phyloP scores from a whole-genome alignment of 352 stramenopile genomes.

The Phytophthora cactorum region DNA sequence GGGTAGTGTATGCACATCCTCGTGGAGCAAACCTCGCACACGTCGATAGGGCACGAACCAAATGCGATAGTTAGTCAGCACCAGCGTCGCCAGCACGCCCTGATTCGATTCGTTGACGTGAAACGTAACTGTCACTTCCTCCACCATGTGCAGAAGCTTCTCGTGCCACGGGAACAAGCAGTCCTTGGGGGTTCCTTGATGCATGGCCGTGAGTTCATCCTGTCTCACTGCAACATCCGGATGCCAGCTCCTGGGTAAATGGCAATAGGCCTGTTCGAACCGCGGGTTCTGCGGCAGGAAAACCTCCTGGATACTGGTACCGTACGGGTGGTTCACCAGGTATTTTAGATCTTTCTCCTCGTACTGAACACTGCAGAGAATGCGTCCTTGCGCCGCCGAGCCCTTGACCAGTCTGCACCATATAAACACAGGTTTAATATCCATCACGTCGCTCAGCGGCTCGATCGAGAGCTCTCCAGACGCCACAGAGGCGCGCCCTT shows the following conservation, averaged over 20 bases:
- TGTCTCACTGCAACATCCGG: conserved; percentile 68
- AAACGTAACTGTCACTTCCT: conserved; percentile 89
- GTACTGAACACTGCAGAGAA: conserved; percentile 79
- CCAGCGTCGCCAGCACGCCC: conserved; percentile 77
- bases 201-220: conserved; percentile 71
- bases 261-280: conserved; percentile 78
- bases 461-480: conserved; percentile 18
- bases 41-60: conserved; percentile 87
- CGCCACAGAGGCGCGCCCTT: conserved; percentile 27
- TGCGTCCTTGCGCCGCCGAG: conserved; percentile 54
- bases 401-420: conserved; percentile 81
- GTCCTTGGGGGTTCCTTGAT: conserved; percentile 70
- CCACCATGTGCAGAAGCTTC: conserved; percentile 85
- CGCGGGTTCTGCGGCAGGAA: conserved; percentile 83
- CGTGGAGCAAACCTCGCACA: conserved; percentile 75
- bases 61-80: conserved; percentile 85
- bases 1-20: conserved; percentile 85
- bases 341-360: conserved; percentile 72
- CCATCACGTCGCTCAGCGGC: conserved; percentile 11
- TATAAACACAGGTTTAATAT: conserved; percentile 69
- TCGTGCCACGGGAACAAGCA: conserved; percentile 86
- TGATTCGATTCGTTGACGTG: conserved; percentile 89
- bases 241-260: conserved; percentile 84
- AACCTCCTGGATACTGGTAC: conserved; percentile 78
- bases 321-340: conserved; percentile 73